Conservation (phyloP, 202 grass and related monocot species). For the Alloteropsis angusta region DNA sequence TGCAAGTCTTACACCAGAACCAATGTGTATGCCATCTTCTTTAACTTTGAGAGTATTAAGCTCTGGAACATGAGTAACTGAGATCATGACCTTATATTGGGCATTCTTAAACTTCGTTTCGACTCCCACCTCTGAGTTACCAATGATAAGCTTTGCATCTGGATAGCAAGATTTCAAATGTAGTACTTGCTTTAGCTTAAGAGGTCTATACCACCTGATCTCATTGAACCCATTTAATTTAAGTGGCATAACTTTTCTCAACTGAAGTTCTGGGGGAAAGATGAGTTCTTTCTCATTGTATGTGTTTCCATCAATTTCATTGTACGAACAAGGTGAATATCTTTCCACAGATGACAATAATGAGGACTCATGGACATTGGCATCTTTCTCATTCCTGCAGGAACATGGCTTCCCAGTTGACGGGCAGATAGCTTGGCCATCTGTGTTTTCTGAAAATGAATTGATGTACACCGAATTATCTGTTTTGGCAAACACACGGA, state of each 20-base stretch:
- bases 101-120: constrained; percentile 92
- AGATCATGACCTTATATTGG: constrained; percentile 62
- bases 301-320: constrained; percentile 72
- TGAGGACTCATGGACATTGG: constrained; percentile 19
- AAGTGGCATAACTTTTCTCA: constrained; percentile 55
- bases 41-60: constrained; percentile 52
- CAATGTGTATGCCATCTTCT: constrained; percentile 82
- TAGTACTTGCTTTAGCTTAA: constrained; percentile 62
- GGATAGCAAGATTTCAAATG: constrained; percentile 71
- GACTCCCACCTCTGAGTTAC: constrained; percentile 89
- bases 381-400: constrained; percentile 34
- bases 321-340: constrained; percentile 55
- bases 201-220: constrained; percentile 81
- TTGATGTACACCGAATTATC: constrained; percentile 69
- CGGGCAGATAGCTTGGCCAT: constrained; percentile 61
- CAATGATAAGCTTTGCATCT: constrained; percentile 73
- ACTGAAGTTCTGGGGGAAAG: constrained; percentile 80
- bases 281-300: constrained; percentile 82
- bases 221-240: constrained; percentile 69
- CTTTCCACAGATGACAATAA: constrained; percentile 27
- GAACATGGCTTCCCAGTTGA: constrained; percentile 89
- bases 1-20: constrained; percentile 73
- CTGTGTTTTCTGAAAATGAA: constrained; percentile 36
- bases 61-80: constrained; percentile 77
- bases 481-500: constrained; percentile 87